Evolutionary conservation across 495 filamentous ascomycete genomes (phyloP).

Genomic region (Neurospora tetraspora): DNA sequence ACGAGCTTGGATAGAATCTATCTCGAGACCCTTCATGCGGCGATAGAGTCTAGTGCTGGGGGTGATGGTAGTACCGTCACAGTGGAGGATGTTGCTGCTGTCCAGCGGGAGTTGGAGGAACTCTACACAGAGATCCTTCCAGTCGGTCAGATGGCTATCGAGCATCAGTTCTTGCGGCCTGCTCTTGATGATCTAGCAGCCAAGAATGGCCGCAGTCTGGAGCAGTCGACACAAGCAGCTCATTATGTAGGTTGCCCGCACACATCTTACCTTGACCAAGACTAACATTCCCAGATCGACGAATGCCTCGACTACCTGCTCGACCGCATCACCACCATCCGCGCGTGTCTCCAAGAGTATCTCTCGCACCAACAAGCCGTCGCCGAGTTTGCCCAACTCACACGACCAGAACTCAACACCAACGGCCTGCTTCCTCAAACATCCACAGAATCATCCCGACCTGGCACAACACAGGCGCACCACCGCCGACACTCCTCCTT

Average conservation of each 20-base stretch:
- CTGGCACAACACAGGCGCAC: no score
- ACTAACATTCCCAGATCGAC: slow-evolving; percentile 20
- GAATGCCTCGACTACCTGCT: slow-evolving; percentile 29
- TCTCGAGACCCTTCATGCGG: slow-evolving; percentile 27
- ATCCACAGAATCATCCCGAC: no score
- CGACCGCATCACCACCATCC: slow-evolving; percentile 19
- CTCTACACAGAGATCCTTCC: slow-evolving; percentile 53
- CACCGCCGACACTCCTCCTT: slow-evolving; percentile 7
- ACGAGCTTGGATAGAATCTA: slow-evolving; percentile 38
- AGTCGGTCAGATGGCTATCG: slow-evolving; percentile 50
- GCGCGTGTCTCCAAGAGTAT: slow-evolving; percentile 16
- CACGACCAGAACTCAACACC: slow-evolving; percentile 12
- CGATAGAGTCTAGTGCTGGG: slow-evolving; percentile 10
- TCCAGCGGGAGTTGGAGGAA: slow-evolving; percentile 52
- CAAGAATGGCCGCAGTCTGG: slow-evolving; percentile 25
- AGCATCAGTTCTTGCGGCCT: slow-evolving; percentile 49
- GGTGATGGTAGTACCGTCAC: background rate
- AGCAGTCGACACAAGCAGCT: slow-evolving; percentile 26
- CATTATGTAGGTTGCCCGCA: slow-evolving; percentile 25
- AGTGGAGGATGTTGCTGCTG: slow-evolving; percentile 24
- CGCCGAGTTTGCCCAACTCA: slow-evolving; percentile 15
- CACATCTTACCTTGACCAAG: background rate
- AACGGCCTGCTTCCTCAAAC: background rate
- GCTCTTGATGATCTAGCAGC: slow-evolving; percentile 35
- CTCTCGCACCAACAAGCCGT: slow-evolving; percentile 23